Evolutionary conservation across 305 asterid species (phyloP).

Genomic region (Caryopteris hybrid): DNA sequence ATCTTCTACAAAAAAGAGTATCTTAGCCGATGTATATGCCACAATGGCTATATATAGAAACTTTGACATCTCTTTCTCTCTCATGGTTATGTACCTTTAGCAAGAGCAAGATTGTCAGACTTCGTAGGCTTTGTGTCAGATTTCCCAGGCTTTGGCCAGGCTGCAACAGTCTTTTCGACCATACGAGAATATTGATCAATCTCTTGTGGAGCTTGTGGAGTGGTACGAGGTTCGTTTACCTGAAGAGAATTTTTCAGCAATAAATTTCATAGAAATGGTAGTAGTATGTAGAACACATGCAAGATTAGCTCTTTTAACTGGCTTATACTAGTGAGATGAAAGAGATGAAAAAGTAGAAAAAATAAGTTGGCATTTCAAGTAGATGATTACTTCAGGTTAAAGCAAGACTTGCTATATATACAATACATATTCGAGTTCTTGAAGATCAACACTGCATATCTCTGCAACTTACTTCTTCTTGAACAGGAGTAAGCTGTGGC

Average conservation of each 20-base stretch:
- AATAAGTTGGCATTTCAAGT: no score
- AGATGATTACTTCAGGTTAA: no score
- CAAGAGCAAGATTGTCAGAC: constrained; percentile 30
- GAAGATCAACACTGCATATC: no score
- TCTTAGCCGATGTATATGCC: no score
- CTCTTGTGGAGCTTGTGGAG: constrained; percentile 7
- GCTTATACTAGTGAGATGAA: no score
- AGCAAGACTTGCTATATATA: no score
- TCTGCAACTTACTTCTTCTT: constrained; percentile 49
- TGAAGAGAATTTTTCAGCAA: constrained; percentile 13
- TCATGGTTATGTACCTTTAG: constrained; percentile 38
- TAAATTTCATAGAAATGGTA: background rate
- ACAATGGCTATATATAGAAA: no score
- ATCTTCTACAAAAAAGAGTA: no score
- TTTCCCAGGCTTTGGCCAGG: constrained; percentile 26
- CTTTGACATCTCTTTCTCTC: background rate
- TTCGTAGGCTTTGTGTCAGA: background rate
- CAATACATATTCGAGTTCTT: no score
- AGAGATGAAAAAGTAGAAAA: no score
- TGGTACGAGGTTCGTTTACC: constrained; percentile 23
- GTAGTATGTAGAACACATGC: no score
- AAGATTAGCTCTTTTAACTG: background rate
- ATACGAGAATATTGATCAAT: constrained; percentile 27
- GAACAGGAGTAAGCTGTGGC: constrained; percentile 48
- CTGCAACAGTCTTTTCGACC: constrained; percentile 48